Conservation (phyloP, 2,329 filamentous ascomycete species). For the Phaeosphaeria sp. region DNA sequence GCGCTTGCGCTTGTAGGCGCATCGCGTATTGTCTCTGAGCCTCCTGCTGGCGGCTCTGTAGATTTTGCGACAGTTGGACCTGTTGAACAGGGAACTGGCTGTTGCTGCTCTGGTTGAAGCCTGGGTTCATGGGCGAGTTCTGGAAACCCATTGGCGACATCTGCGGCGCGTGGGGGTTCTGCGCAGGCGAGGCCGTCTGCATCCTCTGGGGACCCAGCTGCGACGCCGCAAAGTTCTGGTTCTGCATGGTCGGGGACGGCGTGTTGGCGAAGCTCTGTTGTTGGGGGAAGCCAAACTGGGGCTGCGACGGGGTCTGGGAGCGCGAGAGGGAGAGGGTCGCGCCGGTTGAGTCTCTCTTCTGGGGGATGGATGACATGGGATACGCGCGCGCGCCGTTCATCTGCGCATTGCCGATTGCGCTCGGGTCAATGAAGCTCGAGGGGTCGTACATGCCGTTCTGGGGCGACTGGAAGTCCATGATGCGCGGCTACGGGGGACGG, state of each 20-base stretch:
- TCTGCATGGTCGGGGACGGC: conserved; percentile 90
- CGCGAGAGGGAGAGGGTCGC: conserved; percentile 91
- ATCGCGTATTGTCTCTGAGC: conserved; percentile 86
- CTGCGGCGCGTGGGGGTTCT: conserved; percentile 65
- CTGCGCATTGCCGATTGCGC: conserved; percentile 51
- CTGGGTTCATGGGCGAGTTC: conserved; percentile 44
- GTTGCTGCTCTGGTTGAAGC: conserved; percentile 49
- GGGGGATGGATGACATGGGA: conserved; percentile 89
- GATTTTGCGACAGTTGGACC: conserved; percentile 59
- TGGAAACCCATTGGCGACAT: conserved; percentile 50
- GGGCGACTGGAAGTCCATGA: conserved; percentile 46
- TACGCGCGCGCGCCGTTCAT: conserved; percentile 81
- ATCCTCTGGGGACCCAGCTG: conserved; percentile 67
- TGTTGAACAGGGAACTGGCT: conserved; percentile 55
- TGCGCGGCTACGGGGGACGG: conserved; percentile 27
- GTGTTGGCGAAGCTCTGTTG: conserved; percentile 82
- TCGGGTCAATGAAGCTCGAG: conserved; percentile 49
- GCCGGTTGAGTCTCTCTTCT: conserved; percentile 87
- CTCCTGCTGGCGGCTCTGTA: conserved; percentile 60
- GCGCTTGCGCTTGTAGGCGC: conserved; percentile 70
- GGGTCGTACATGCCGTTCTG: conserved; percentile 47
- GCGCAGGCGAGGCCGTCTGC: conserved; percentile 90
- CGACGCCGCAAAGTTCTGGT: conserved; percentile 72
- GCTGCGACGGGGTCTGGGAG: conserved; percentile 87
- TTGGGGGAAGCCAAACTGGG: conserved; percentile 67